Conservation (phyloP, 352 stramenopile genomes). For the Phytophthora sojae region DNA sequence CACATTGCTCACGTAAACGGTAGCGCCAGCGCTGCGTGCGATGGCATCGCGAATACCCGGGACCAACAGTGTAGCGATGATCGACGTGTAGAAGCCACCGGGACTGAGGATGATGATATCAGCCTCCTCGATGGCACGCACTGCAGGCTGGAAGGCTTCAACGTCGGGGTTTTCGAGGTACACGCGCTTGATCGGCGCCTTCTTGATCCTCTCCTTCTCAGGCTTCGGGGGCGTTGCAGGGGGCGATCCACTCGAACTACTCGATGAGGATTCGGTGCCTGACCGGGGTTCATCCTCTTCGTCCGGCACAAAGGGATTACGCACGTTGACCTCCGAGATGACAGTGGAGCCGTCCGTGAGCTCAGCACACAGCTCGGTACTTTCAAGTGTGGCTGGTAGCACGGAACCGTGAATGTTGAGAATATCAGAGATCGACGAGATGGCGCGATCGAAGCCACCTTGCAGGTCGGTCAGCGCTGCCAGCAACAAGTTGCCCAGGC, state of each 20-base stretch:
- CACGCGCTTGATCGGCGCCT: conserved; percentile 81
- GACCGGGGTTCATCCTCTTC: conserved; percentile 29
- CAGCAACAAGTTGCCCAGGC: conserved; percentile 81
- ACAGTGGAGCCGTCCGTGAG: conserved; percentile 76
- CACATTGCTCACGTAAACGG: conserved; percentile 90
- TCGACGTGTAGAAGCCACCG: conserved; percentile 89
- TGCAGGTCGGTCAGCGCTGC: conserved; percentile 86
- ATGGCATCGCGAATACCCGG: conserved; percentile 87
- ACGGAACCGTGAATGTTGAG: conserved; percentile 87
- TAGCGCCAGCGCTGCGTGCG: conserved; percentile 63
- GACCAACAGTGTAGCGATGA: conserved; percentile 82
- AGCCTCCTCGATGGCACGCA: conserved; percentile 86
- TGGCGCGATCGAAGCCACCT: conserved; percentile 80
- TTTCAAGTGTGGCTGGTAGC: conserved; percentile 84
- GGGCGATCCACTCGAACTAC: conserved; percentile 29
- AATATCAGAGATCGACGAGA: conserved; percentile 86
- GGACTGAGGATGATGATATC: conserved; percentile 87
- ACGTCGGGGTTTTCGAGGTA: conserved; percentile 82
- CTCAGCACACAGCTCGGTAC: conserved; percentile 82
- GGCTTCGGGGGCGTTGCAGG: conserved; percentile 29
- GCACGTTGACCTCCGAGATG: conserved; percentile 86
- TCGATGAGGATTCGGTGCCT: conserved; percentile 28
- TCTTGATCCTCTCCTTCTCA: conserved; percentile 50
- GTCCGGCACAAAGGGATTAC: conserved; percentile 62
- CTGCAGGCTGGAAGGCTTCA: conserved; percentile 70